Conservation (phyloP, 352 stramenopile genomes). For the Pythium rishiriense region DNA sequence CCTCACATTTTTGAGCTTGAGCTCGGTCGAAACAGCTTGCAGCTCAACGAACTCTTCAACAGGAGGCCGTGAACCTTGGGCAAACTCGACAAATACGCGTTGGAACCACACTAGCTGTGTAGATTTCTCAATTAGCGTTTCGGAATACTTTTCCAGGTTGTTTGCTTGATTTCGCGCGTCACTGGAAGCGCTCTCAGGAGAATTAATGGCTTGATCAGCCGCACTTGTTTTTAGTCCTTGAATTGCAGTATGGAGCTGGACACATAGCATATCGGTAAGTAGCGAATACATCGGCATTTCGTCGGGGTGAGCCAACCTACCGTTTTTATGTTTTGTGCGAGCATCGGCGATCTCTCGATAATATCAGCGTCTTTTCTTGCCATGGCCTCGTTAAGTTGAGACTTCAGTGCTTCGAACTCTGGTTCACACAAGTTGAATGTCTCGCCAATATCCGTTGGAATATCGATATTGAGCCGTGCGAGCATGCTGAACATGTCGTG, state of each 20-base stretch:
- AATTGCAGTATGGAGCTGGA: slow-evolving; percentile 9
- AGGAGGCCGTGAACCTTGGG: slow-evolving; percentile 28
- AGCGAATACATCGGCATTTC: background rate
- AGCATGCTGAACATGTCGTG: slow-evolving; percentile 43
- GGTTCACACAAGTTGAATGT: slow-evolving; percentile 33
- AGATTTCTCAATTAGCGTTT: slow-evolving; percentile 31
- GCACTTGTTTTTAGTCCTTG: slow-evolving; percentile 32
- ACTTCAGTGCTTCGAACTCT: slow-evolving; percentile 31
- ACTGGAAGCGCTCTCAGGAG: slow-evolving; percentile 34
- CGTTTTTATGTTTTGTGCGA: slow-evolving; percentile 26
- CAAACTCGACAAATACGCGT: slow-evolving; percentile 41
- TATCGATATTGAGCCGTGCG: slow-evolving; percentile 33
- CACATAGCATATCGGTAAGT: background rate
- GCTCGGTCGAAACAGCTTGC: slow-evolving; percentile 30
- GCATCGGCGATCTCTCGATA: slow-evolving; percentile 24
- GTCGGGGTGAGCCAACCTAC: slow-evolving; percentile 22
- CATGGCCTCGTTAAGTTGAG: slow-evolving; percentile 23
- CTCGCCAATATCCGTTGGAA: slow-evolving; percentile 31
- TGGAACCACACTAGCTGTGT: slow-evolving; percentile 37
- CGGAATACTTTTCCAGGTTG: slow-evolving; percentile 33
- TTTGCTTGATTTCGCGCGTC: slow-evolving; percentile 31
- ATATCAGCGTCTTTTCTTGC: slow-evolving; percentile 31
- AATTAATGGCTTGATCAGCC: slow-evolving; percentile 35
- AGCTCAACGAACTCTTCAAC: slow-evolving; percentile 45
- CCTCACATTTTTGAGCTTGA: slow-evolving; percentile 48